Percentiles rank a stretch among this genome's conserved stretches.
Conservation (phyloP, 257 asterid genomes). For the Paraleonurus japonicus region DNA sequence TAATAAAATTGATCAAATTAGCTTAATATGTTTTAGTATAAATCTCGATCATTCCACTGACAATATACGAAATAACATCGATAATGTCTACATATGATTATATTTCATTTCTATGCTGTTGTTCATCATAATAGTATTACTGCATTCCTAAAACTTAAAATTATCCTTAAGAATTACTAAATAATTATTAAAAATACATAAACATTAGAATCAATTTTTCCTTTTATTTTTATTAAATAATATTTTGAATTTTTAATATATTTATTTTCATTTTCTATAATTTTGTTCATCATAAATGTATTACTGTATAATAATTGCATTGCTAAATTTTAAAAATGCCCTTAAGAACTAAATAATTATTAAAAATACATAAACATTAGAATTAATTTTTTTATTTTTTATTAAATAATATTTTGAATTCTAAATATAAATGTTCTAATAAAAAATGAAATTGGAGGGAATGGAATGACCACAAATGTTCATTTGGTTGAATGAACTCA, state of each 20-base stretch:
- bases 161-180: neutral
- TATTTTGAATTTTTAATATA: no score
- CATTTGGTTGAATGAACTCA: conserved; percentile 30
- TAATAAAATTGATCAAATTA: neutral
- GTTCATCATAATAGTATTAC: neutral
- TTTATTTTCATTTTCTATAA: no score
- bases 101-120: neutral
- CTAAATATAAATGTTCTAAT: no score
- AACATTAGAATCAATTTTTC: no score
- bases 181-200: neutral
- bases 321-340: neutral
- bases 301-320: no score
- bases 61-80: neutral
- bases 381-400: no score
- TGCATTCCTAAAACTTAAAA: neutral
- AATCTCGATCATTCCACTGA: neutral
- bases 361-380: neutral
- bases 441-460: neutral
- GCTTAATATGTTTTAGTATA: neutral
- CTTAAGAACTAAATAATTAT: neutral
- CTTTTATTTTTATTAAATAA: no score
- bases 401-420: no score
- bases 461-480: conserved; percentile 1
- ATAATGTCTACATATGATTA: neutral
- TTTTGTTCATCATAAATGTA: neutral